A percentile compares a stretch with the other conserved stretches of the same genome.
phyloP scores from a whole-genome alignment of 768 basidiomycete species.

The Tulasnella calospora region DNA sequence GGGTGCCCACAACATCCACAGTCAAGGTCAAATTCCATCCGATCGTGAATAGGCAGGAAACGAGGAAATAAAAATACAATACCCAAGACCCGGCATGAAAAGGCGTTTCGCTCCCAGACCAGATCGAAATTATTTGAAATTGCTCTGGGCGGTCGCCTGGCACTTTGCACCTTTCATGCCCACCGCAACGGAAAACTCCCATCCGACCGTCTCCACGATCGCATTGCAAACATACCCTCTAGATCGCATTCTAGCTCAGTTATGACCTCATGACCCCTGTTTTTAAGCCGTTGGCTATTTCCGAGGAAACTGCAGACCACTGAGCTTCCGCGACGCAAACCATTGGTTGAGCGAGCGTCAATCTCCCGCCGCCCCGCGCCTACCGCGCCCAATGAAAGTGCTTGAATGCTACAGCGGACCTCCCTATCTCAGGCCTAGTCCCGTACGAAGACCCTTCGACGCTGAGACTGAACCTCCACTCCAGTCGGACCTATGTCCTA shows the following conservation, averaged over 20 bases:
- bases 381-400: background rate
- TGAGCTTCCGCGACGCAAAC: background rate
- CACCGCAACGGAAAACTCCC: background rate
- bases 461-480: background rate
- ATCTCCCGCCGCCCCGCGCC: conserved; percentile 1
- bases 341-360: conserved; percentile 1
- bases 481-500: background rate
- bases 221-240: background rate
- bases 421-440: conserved; percentile 5
- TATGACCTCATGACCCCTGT: conserved; percentile 7
- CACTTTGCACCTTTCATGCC: background rate
- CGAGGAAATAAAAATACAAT: background rate
- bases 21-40: background rate
- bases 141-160: background rate
- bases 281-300: background rate
- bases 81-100: background rate
- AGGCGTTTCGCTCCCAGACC: background rate
- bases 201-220: background rate
- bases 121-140: conserved; percentile 1
- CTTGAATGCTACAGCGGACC: background rate
- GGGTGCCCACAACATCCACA: background rate
- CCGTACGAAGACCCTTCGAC: background rate
- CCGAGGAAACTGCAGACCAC: background rate
- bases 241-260: background rate
- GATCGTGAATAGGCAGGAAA: background rate